Base-by-base conservation (phyloP, 2,329 filamentous ascomycete genomes). In the Fusarium lateritium region DNA sequence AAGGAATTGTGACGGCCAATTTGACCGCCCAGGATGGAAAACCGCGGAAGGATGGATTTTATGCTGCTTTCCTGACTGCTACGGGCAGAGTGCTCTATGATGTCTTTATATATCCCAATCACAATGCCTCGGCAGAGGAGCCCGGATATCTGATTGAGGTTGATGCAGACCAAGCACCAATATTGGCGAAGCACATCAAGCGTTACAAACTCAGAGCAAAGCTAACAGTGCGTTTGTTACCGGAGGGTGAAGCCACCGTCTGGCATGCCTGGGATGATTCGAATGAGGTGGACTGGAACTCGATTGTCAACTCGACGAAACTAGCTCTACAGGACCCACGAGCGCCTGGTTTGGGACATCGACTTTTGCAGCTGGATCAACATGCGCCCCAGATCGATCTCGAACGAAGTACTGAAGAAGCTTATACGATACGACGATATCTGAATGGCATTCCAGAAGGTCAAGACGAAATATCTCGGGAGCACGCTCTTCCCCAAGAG, bases 141-240 rank as follows among this genome's bases (percentile, higher is more conserved):
- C 74, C 78, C 17, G 77, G 75, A 15, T 83, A 92, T 83, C 80
- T 97, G 61, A 85, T 99, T 62, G 96, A 99, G 76, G 92, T 94
- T 14, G 94, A 97, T 79, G 88, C 88, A 7, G 82, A 81, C 6
- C 88, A 94, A 74, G 88, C 88, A 0, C 81, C 86, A 3, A 81
- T 77, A 5, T 78, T 98, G 60, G 77, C 89, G 62, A 89, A 87
- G 70, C 93, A 96, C 79, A 83, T 99, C 60, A 92, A 90, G 78
- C 89, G 93, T 64, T 97, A 97, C 80, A 97, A 94, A 78, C 84
- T 99, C 66, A 86, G 95, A 51, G 89, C 92, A 47, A 95, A 95
- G 80, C 86, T 98, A 65, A 83, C 85, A 53, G 83, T 96, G 46
- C 86, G 90, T 28, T 79, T 91, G 24, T 75, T 97, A 4, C 87